These are phyloP conservation scores for Pezicula rhizophila DNA, from an alignment of 2,329 filamentous ascomycete genomes.

Conservation along the genomic window DNA sequence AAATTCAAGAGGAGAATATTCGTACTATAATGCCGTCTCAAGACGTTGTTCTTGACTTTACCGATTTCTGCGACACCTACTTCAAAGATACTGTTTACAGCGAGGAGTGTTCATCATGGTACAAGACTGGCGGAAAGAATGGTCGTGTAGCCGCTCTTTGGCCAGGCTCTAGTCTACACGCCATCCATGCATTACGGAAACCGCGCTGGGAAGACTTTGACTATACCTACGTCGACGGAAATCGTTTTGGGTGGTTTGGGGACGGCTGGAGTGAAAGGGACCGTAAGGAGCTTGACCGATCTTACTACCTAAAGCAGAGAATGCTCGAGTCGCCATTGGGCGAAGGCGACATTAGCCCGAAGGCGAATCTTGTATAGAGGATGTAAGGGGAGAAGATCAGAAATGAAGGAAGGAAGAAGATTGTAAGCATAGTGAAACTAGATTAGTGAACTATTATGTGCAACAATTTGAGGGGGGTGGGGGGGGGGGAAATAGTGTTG, in stretches of 20 bases:
- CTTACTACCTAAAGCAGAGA: too few species aligned
- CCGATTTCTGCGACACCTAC: constrained; percentile 40
- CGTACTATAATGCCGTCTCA: constrained; percentile 37
- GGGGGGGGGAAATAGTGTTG: too few species aligned
- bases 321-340: too few species aligned
- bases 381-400: too few species aligned
- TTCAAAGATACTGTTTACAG: constrained; percentile 50
- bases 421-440: too few species aligned
- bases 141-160: constrained; percentile 35
- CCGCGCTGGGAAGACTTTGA: constrained; percentile 50
- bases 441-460: too few species aligned
- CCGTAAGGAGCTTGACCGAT: too few species aligned
- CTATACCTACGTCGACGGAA: constrained; percentile 27
- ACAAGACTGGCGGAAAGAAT: constrained; percentile 29
- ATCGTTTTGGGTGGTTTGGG: constrained; percentile 34
- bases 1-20: constrained; percentile 40
- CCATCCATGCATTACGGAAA: constrained; percentile 43
- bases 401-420: too few species aligned
- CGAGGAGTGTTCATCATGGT: constrained; percentile 29
- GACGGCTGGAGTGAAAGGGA: constrained; percentile 37
- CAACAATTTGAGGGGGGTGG: too few species aligned
- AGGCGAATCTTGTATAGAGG: too few species aligned
- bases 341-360: too few species aligned
- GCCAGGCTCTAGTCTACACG: constrained; percentile 28
- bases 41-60: constrained; percentile 43